Conservation (phyloP, 306 rosid species). For the cucumber (Cucumis sativus) region DNA sequence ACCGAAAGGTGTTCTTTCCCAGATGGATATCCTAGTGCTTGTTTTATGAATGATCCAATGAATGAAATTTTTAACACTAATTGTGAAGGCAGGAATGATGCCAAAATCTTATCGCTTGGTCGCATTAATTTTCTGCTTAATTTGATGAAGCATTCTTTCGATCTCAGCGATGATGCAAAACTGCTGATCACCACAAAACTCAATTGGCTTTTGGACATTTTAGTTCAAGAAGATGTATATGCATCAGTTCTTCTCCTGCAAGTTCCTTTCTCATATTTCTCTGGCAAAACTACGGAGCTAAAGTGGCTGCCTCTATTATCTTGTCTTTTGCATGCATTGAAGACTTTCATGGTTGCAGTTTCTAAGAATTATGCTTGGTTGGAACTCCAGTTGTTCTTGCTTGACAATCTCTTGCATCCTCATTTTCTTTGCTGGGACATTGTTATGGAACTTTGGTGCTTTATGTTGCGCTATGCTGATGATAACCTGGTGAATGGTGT, state of each 20-base stretch:
- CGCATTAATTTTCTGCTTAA: slow-evolving; percentile 41
- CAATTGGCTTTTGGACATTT: slow-evolving; percentile 45
- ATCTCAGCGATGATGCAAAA: slow-evolving; percentile 35
- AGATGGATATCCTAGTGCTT: slow-evolving; percentile 19
- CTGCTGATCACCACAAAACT: slow-evolving; percentile 44
- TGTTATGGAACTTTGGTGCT: slow-evolving; percentile 90
- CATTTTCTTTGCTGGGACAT: slow-evolving; percentile 84
- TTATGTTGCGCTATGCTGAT: slow-evolving; percentile 61
- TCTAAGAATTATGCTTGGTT: slow-evolving; percentile 47
- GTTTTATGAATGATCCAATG: slow-evolving; percentile 18
- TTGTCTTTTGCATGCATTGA: slow-evolving; percentile 50
- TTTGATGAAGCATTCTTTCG: slow-evolving; percentile 49
- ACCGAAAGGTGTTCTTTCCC: slow-evolving; percentile 23
- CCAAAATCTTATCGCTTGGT: slow-evolving; percentile 31
- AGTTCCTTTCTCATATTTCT: slow-evolving; percentile 41
- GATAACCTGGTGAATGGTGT: slow-evolving; percentile 32
- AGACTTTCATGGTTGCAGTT: slow-evolving; percentile 61
- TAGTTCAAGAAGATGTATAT: slow-evolving; percentile 64
- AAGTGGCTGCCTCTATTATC: slow-evolving; percentile 56
- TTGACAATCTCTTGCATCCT: slow-evolving; percentile 78
- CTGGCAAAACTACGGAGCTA: slow-evolving; percentile 40
- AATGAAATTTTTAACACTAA: slow-evolving; percentile 22
- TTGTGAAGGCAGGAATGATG: slow-evolving; percentile 39
- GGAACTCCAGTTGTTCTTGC: slow-evolving; percentile 56
- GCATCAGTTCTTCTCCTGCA: slow-evolving; percentile 49